Base-by-base conservation (phyloP, 768 basidiomycete species). In the Termitomyces sp. region DNA sequence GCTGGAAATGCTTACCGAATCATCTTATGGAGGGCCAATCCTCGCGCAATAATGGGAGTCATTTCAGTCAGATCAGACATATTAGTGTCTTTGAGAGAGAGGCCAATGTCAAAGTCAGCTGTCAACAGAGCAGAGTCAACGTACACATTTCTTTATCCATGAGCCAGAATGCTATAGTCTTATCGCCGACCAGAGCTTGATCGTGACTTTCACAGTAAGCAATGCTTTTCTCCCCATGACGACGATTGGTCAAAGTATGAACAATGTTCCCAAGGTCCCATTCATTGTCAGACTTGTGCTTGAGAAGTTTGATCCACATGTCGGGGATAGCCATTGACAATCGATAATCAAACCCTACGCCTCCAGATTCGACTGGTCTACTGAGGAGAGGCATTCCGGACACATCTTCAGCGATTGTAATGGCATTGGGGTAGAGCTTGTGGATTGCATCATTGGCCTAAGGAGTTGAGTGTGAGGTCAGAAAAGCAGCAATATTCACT, bases 91-190 rank as follows among this genome's bases (percentile, higher is more conserved):
- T 52, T 12, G 5, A 19, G 3, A 58, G 9, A 14, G 44, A 58
- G 44, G 46, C 5, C 43, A 11, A 53, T 46, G 28, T 60, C 41
- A 24, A 46, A 35, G 26, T 24, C 17, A 45, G 19, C 15, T 26
- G 35, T n/a, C 14, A 22, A n/a, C 15, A 41, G n/a, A 44, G 3
- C 53, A 57, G 45, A 51, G 45, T 46, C 19, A 34, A 76, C 84
- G 63, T 77, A 94, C 95, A 98, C 97, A 99, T 99, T 71, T 98
- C 97, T 72, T 96, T 96, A 71, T 99, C 97, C 97, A 99, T 99
- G 55, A 98, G 72, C 97, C 97, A 99, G 72, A 99, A 99, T 3
- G 97, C 97, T 44, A 99, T 65, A 2, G 96, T 98, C 77, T 99
- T 99, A 75, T 99, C 97, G 12, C 97, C 97, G 0, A 99, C 97